phyloP scores from a whole-genome alignment of 805 yeast genomes.

The Isabelozyma rhagii region DNA sequence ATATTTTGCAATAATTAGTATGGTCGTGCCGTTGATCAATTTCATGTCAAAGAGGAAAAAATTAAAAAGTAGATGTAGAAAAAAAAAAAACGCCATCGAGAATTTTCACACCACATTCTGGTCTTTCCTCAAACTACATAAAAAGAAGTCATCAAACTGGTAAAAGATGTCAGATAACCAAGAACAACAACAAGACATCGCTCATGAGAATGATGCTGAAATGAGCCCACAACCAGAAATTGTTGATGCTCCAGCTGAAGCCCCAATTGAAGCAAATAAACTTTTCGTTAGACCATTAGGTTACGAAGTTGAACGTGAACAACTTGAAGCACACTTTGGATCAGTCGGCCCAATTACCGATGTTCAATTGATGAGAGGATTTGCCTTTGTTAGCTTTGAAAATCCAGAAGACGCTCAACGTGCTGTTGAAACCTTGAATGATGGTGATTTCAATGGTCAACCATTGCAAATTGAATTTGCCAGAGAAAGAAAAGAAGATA shows the following conservation, averaged over 20 bases:
- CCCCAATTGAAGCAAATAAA: slow-evolving; percentile 20
- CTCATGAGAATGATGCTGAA: background rate
- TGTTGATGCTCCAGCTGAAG: background rate
- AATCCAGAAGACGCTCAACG: slow-evolving; percentile 51
- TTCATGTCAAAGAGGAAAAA: background rate
- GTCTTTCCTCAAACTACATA: background rate
- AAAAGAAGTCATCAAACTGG: background rate
- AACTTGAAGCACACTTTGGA: slow-evolving; percentile 65
- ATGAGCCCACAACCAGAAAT: background rate
- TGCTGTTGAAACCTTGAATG: slow-evolving; percentile 47
- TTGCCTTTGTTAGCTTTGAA: slow-evolving; percentile 85
- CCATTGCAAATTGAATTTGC: slow-evolving; percentile 53
- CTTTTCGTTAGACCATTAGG: slow-evolving; percentile 64
- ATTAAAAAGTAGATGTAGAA: too few relatives aligned
- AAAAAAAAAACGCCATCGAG: background rate
- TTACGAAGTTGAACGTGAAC: slow-evolving; percentile 48
- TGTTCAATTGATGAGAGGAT: slow-evolving; percentile 73
- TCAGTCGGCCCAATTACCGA: slow-evolving; percentile 66
- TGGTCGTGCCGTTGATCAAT: background rate
- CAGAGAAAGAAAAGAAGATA: slow-evolving; percentile 52
- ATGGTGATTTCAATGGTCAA: slow-evolving; percentile 48
- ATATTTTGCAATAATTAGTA: background rate
- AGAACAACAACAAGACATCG: background rate
- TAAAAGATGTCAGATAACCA: background rate
- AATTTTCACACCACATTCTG: background rate